These are phyloP conservation scores for Amoeboradix gromovi DNA, from an alignment of 371 early-diverging fungal species.

Conservation along the genomic window DNA sequence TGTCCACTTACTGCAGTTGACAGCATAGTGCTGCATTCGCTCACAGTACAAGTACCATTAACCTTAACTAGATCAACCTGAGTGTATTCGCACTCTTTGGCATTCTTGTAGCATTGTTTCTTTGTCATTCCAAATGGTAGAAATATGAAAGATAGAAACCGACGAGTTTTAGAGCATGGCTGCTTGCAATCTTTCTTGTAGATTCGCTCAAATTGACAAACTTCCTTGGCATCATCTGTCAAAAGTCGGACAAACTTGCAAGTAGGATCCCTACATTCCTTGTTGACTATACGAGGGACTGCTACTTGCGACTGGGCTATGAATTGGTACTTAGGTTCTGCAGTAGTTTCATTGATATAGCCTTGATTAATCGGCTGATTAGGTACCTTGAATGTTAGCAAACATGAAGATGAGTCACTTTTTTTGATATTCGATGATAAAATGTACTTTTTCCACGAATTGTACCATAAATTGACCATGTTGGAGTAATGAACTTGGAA, in stretches of 20 bases:
- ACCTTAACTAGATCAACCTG: background rate
- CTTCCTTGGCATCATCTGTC: background rate
- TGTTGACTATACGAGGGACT: background rate
- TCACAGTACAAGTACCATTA: background rate
- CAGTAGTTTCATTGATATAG: background rate
- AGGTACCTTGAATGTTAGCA: background rate
- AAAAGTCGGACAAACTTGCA: background rate
- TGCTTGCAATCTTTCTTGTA: background rate
- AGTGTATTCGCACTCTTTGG: background rate
- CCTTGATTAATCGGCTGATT: background rate
- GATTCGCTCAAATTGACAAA: background rate
- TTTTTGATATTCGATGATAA: background rate
- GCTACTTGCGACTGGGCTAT: background rate
- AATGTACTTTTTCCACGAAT: background rate
- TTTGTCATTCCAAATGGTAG: background rate
- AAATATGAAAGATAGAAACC: background rate
- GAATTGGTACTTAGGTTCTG: background rate
- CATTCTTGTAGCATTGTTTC: background rate
- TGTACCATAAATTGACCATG: background rate
- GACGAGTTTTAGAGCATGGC: background rate
- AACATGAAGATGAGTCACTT: background rate
- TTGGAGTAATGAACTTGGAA: background rate
- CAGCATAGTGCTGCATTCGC: background rate
- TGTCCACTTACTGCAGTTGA: background rate
- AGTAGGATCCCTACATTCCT: background rate